Evolutionary conservation across 2,329 filamentous ascomycete species (phyloP).

Genomic region (Magnaporthiopsis poae): DNA sequence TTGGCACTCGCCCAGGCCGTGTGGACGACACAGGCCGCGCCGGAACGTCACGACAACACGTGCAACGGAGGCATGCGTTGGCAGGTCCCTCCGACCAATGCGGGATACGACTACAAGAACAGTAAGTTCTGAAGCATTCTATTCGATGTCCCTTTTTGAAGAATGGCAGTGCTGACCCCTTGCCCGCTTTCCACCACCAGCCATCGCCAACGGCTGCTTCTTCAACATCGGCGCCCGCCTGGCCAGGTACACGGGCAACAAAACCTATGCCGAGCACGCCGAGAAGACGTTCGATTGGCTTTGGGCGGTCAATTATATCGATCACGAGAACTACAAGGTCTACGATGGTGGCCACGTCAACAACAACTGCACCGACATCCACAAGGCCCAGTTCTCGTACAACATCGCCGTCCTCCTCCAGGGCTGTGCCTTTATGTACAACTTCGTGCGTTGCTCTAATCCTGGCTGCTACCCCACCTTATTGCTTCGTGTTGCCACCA

Average conservation of each 20-base stretch:
- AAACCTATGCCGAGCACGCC: conserved; percentile 54
- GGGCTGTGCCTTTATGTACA: conserved; percentile 60
- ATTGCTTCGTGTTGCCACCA: background rate
- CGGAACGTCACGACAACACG: conserved; percentile 48
- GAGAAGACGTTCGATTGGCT: conserved; percentile 55
- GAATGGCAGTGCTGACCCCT: background rate
- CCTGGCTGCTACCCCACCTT: background rate
- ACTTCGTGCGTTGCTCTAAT: conserved; percentile 34
- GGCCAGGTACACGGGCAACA: conserved; percentile 58
- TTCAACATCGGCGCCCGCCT: conserved; percentile 60
- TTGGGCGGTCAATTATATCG: conserved; percentile 44
- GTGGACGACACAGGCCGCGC: conserved; percentile 50
- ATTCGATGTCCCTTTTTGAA: background rate
- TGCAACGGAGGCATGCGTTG: conserved; percentile 66
- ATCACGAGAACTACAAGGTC: conserved; percentile 41
- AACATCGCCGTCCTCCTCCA: conserved; percentile 53
- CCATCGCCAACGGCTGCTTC: conserved; percentile 52
- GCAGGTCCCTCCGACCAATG: conserved; percentile 67
- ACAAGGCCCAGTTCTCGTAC: conserved; percentile 57
- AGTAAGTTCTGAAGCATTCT: conserved; percentile 6
- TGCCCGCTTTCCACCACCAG: background rate
- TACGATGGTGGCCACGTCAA: conserved; percentile 54
- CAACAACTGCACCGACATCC: conserved; percentile 50
- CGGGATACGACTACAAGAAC: conserved; percentile 69
- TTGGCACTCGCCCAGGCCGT: conserved; percentile 60